phyloP scores from a whole-genome alignment of 768 basidiomycete genomes.

The Trametes punicea region DNA sequence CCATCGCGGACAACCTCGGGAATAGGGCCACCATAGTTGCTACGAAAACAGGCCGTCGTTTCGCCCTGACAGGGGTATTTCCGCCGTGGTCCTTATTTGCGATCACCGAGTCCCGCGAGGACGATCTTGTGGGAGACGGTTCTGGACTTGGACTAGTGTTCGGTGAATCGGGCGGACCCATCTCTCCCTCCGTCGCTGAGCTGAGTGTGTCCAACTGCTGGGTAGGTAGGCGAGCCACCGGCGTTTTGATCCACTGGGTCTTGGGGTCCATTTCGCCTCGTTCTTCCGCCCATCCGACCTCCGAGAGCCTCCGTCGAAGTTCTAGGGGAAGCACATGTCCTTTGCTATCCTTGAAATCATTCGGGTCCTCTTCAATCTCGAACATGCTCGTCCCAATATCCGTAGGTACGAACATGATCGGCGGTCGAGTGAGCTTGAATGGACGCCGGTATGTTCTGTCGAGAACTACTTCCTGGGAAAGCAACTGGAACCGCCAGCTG shows the following conservation, averaged over 20 bases:
- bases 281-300: slow-evolving; percentile 74
- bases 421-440: slow-evolving; percentile 67
- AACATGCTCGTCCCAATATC: slow-evolving; percentile 68
- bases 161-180: slow-evolving; percentile 26
- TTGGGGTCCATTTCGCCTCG: slow-evolving; percentile 52
- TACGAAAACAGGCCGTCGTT: slow-evolving; percentile 66
- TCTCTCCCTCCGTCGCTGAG: slow-evolving; percentile 21
- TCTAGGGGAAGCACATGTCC: slow-evolving; percentile 55
- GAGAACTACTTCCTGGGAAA: slow-evolving; percentile 55
- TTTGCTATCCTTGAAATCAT: slow-evolving; percentile 45
- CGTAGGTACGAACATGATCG: slow-evolving; percentile 70
- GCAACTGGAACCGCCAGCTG: slow-evolving; percentile 68
- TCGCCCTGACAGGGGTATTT: slow-evolving; percentile 43
- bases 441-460: slow-evolving; percentile 61
- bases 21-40: slow-evolving; percentile 55
- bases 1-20: slow-evolving; percentile 48
- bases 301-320: slow-evolving; percentile 59
- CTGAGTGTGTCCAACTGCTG: slow-evolving; percentile 54
- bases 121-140: slow-evolving; percentile 20
- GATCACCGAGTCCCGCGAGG: slow-evolving; percentile 36
- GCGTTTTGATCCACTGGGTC: slow-evolving; percentile 57
- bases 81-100: slow-evolving; percentile 31
- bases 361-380: slow-evolving; percentile 49
- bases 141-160: slow-evolving; percentile 24
- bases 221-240: slow-evolving; percentile 61